A percentile compares a stretch with the other conserved stretches of the same genome.
phyloP scores from a whole-genome alignment of 2,329 filamentous ascomycete genomes.

The Zymoseptoria pseudotritici region DNA sequence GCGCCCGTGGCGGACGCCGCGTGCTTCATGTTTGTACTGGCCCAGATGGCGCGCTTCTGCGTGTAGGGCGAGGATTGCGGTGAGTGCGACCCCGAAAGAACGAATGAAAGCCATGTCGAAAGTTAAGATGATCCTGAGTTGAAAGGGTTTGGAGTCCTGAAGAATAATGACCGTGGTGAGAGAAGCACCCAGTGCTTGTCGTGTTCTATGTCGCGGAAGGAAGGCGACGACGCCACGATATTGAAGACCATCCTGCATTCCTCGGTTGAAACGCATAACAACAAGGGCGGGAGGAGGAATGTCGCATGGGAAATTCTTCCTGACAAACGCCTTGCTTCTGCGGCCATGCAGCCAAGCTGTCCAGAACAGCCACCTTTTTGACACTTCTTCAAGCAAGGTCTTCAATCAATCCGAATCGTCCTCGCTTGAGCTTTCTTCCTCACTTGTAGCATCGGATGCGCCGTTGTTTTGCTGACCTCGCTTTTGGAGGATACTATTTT shows the following conservation, averaged over 20 bases:
- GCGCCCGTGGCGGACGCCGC: constrained; percentile 15
- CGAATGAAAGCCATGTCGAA: constrained; percentile 16
- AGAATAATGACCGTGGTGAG: constrained; percentile 7
- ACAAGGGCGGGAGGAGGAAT: constrained; percentile 22
- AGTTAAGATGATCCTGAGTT: background rate
- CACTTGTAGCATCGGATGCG: background rate
- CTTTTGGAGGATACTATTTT: constrained; percentile 32
- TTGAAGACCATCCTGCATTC: constrained; percentile 19
- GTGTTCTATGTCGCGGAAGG: background rate
- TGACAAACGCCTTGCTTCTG: background rate
- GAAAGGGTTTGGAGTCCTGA: constrained; percentile 6
- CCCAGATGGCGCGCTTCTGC: constrained; percentile 16
- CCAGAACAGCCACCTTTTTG: background rate
- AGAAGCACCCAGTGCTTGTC: constrained; percentile 13
- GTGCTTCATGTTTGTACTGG: constrained; percentile 26
- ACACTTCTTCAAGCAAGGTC: background rate
- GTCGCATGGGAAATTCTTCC: constrained; percentile 2
- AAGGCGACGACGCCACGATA: constrained; percentile 1
- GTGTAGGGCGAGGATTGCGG: constrained; percentile 12
- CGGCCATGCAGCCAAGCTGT: background rate
- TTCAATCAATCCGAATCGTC: constrained; percentile 1
- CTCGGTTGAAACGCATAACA: constrained; percentile 23
- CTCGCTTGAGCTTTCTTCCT: constrained; percentile 4
- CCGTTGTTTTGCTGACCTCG: constrained; percentile 24
- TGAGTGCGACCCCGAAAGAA: constrained; percentile 11